Evolutionary conservation across 2,329 filamentous ascomycete species (phyloP).

Genomic region (Aspergillus udagawae): DNA sequence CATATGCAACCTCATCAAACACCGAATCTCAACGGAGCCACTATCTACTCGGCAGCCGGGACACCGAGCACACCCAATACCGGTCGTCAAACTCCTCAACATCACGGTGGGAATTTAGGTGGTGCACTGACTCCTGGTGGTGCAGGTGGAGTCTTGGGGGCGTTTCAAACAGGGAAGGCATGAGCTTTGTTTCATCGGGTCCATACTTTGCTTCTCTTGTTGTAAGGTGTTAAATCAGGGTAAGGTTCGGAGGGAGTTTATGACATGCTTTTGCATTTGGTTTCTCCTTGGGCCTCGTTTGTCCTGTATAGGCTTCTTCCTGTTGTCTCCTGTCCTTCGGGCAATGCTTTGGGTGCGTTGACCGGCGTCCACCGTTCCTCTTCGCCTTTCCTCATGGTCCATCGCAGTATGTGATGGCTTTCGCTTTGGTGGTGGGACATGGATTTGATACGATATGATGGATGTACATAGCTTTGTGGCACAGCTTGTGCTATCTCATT

Average conservation of each 20-base stretch:
- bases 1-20: conserved; percentile 47
- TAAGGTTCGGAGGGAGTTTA: conserved; percentile 6
- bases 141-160: conserved; percentile 70
- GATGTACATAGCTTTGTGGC: conserved; percentile 34
- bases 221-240: conserved; percentile 10
- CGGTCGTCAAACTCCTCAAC: conserved; percentile 43
- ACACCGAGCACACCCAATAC: conserved; percentile 67
- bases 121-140: conserved; percentile 73
- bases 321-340: conserved; percentile 1
- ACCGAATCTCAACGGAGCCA: conserved; percentile 52
- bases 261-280: conserved; percentile 8
- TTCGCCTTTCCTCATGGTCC: conserved; percentile 6
- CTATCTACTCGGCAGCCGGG: conserved; percentile 46
- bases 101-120: conserved; percentile 41
- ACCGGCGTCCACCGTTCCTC: background rate
- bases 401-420: conserved; percentile 1
- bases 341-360: background rate
- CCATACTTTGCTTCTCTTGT: conserved; percentile 2
- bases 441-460: conserved; percentile 31
- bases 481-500: conserved; percentile 7
- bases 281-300: conserved; percentile 1
- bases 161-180: conserved; percentile 49
- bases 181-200: conserved; percentile 14
- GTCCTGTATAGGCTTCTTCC: conserved; percentile 15
- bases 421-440: conserved; percentile 5